Percentiles rank a stretch among this genome's conserved stretches.
These are phyloP conservation scores for Starmerella apis DNA, from an alignment of 805 yeast genomes.

Conservation along the genomic window DNA sequence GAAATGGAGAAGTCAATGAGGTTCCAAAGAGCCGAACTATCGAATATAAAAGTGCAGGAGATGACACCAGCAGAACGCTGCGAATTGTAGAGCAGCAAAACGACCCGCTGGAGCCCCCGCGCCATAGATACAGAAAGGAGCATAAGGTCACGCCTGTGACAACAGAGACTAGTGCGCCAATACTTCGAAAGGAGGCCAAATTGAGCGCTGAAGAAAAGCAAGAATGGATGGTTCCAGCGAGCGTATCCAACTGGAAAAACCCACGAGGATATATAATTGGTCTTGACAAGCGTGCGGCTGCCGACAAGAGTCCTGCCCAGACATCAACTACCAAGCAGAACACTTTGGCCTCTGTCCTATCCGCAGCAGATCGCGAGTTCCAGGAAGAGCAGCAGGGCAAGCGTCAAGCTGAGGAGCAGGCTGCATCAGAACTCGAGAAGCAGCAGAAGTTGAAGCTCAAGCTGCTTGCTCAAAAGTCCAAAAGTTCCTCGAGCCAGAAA, in stretches of 20 bases:
- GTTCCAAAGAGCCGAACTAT: slow-evolving; percentile 31
- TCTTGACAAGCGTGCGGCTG: slow-evolving; percentile 62
- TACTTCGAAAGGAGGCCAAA: slow-evolving; percentile 41
- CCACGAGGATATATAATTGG: slow-evolving; percentile 79
- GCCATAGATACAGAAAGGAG: slow-evolving; percentile 46
- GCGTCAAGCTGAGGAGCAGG: slow-evolving; percentile 29
- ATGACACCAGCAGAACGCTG: slow-evolving; percentile 39
- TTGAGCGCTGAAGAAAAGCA: slow-evolving; percentile 62
- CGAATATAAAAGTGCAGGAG: slow-evolving; percentile 37
- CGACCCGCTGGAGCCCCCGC: slow-evolving; percentile 83
- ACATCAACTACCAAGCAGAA: slow-evolving; percentile 46
- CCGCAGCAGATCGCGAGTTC: slow-evolving; percentile 53
- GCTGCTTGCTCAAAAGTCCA: slow-evolving; percentile 23
- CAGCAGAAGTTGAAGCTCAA: slow-evolving; percentile 39
- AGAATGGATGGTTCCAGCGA: slow-evolving; percentile 81
- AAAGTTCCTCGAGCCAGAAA: neutral
- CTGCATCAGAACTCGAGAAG: neutral
- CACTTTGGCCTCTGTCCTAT: slow-evolving; percentile 60
- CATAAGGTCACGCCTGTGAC: neutral
- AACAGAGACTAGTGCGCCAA: slow-evolving; percentile 36
- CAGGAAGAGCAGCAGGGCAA: slow-evolving; percentile 31
- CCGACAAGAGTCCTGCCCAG: slow-evolving; percentile 29
- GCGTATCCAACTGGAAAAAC: slow-evolving; percentile 92
- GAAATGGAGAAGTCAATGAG: neutral
- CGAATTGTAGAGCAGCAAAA: slow-evolving; percentile 55